Evolutionary conservation across 768 basidiomycete species (phyloP), one percentile per base, ranked within the genome.

Genomic region (Dendrothele bispora): DNA sequence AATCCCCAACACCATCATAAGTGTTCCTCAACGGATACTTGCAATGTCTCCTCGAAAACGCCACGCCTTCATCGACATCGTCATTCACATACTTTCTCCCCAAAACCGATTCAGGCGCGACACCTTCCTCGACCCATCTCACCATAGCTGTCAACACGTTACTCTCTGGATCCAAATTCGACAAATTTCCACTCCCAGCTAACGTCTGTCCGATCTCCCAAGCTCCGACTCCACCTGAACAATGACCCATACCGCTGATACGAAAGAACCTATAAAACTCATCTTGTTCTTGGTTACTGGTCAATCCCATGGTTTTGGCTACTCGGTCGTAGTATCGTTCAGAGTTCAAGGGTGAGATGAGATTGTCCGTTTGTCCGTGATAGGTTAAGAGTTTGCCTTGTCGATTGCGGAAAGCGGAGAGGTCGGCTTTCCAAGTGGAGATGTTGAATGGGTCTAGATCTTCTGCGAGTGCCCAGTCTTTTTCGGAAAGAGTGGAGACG

Each of bases 241-340:
- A 60, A 39, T 60, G 59, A 20, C 42, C 42, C 56, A 55, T 56
- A 20, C 59, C 59, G 11, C 57, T 55, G 14, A 56, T 46, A 22
- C 54, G 40, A 53, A 60, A 60, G 39, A 60, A 52, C 11, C 59
- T 50, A 43, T 58, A 60, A 39, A 56, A 60, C 12, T 52, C 49
- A 52, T 60, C 57, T 18, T 56, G 35, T 6, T 51, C 51, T 15
- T 39, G 25, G 17, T 26, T 42, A 4, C n/a, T n/a, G 3, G 50
- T 46, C 15, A 45, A 32, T 24, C 42, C 52, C 48, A 58, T 56
- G 11, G 55, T 49, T 26, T 50, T 32, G 14, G 57, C 44, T 17
- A 60, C 49, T 21, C 54, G 53, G 38, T 49, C 39, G 36, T 58
- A 55, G 17, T 49, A 48, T 39, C 50, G 37, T 25, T 54, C 47